Percentiles rank a stretch among this genome's conserved stretches.
phyloP scores from a whole-genome alignment of 371 early-diverging fungal genomes.

The Mortierella sp. region DNA sequence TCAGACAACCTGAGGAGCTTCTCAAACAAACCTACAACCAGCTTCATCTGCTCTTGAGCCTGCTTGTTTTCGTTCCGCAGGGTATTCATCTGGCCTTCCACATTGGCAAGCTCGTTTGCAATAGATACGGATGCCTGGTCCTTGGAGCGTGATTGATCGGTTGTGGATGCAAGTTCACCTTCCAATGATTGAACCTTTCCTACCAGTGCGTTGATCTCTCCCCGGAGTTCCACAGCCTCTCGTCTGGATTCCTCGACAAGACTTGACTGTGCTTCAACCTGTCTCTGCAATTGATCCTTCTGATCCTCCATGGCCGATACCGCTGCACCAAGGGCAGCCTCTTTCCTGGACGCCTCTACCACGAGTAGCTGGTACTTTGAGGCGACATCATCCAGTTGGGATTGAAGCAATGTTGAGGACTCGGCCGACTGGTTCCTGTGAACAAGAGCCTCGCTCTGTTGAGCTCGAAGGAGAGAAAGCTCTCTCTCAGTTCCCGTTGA shows the following conservation, averaged over 20 bases:
- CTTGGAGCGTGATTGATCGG: neutral
- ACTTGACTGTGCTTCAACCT: too few relatives aligned
- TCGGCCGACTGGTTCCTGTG: neutral
- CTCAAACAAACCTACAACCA: conserved; percentile 14
- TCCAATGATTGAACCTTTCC: neutral
- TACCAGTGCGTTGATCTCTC: neutral
- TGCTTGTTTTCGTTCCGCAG: conserved; percentile 1
- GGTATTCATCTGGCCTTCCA: neutral
- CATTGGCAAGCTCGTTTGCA: neutral
- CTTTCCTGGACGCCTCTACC: neutral
- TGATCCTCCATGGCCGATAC: conserved; percentile 3
- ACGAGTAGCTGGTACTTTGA: neutral
- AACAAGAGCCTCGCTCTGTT: neutral
- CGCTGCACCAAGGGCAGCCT: neutral
- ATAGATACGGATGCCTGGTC: neutral
- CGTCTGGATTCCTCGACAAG: neutral
- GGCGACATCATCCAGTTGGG: conserved; percentile 1
- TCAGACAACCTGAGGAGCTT: conserved; percentile 13
- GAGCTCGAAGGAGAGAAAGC: neutral
- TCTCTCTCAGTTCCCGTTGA: conserved; percentile 6
- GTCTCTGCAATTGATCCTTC: neutral
- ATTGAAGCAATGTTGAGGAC: neutral
- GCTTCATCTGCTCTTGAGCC: conserved; percentile 9
- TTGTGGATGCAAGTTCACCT: conserved; percentile 2
- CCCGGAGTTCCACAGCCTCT: neutral